Base-by-base conservation (phyloP, 805 yeast species). In the Zygoascus bituminiphila region DNA sequence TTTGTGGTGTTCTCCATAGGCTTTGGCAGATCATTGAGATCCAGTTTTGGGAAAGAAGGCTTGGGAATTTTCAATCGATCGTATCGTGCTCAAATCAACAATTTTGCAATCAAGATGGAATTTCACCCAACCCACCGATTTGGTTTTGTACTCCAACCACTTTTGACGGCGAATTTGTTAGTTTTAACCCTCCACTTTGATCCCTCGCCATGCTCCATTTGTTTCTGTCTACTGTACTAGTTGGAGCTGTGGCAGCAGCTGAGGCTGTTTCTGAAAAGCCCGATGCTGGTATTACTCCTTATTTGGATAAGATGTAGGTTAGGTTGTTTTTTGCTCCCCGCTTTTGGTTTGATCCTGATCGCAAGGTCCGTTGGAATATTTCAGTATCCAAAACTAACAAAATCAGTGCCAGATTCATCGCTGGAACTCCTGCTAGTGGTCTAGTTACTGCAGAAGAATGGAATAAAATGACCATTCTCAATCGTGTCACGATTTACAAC, bases 401-500 rank as follows among this genome's bases (percentile, higher is more conserved):
- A 29, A 29, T 29, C n/a, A 29, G 33, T 29, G 33, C 33, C 33
- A 4, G n/a, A 6, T 29, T 29, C 42, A 17, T 20, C n/a, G 20
- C 26, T 15, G 20, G 35, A 14, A 15, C 44, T 20, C 12, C 35
- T n/a, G 33, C n/a, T 17, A 12, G 7, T 23, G 19, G 23, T 15
- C 38, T 14, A 15, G 42, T 53, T 33, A 17, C 48, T n/a, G 46
- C 54, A 9, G 51, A 78, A 38, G 82, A 81, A 53, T 76, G 86
- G 62, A 71, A 72, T 33, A 70, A 67, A 5, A 68, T 87, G 78
- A 67, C 84, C 1, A 21, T 88, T 45, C 40, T 68, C 44, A 74
- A 82, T 57, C 79, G 97, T 59, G 47, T 85, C 37, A 55, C 58
- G 50, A 56, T 68, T 24, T 81, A 84, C 64, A 80, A 85, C 65